Percentiles rank a stretch among this genome's conserved stretches.
Evolutionary conservation across 1,139 yeast genomes (phyloP).

Genomic region (Candida smagusa): DNA sequence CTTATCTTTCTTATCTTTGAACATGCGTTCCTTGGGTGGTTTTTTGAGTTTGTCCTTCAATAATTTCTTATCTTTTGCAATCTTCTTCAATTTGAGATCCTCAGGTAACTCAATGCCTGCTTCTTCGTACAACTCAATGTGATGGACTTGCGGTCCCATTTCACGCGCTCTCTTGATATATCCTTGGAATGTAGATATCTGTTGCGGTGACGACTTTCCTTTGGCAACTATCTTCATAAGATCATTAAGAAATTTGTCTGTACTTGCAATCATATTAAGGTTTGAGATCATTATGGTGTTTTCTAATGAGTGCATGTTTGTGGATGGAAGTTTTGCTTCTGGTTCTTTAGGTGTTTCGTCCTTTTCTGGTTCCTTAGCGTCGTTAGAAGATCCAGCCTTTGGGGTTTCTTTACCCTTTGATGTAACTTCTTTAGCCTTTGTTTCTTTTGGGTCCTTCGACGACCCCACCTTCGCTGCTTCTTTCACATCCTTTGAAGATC

Average conservation of each 20-base stretch:
- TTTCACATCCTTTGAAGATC: constrained; percentile 7
- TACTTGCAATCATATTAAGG: constrained; percentile 75
- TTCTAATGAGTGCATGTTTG: constrained; percentile 55
- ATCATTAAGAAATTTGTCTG: constrained; percentile 60
- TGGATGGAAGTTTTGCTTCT: background rate
- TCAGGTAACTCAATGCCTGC: constrained; percentile 10
- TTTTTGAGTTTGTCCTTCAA: constrained; percentile 18
- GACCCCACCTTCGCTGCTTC: constrained; percentile 10
- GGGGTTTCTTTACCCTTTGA: constrained; percentile 11
- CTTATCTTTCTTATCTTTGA: constrained; percentile 16
- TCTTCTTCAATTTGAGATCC: constrained; percentile 10
- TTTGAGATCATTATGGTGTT: constrained; percentile 80
- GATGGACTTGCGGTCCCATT: constrained; percentile 63
- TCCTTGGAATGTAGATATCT: constrained; percentile 74
- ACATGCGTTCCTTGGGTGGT: constrained; percentile 22
- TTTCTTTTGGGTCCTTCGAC: constrained; percentile 7
- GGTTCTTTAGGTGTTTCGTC: background rate
- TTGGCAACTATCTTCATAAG: constrained; percentile 83
- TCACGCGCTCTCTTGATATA: constrained; percentile 72
- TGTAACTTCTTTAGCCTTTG: constrained; percentile 11
- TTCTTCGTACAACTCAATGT: constrained; percentile 25
- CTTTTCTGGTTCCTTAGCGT: background rate
- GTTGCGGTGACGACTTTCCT: constrained; percentile 69
- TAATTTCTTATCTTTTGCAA: constrained; percentile 12
- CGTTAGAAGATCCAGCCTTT: too few species aligned